Conservation (phyloP, 371 early-diverging fungal genomes). For the Mucor plumbeus region DNA sequence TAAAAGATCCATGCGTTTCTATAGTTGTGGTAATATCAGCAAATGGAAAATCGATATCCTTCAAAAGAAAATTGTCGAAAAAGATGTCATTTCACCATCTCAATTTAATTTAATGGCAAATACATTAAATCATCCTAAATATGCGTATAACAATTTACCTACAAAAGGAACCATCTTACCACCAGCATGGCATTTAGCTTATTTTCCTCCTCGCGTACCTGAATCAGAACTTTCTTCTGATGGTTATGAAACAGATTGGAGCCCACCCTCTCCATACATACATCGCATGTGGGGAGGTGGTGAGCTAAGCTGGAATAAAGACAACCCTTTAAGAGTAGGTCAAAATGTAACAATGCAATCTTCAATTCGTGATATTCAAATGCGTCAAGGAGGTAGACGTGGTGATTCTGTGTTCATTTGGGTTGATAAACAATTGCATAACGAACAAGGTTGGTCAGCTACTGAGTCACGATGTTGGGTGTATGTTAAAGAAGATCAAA, state of each 20-base stretch:
- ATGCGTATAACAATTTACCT: slow-evolving; percentile 25
- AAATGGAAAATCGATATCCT: slow-evolving; percentile 26
- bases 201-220: slow-evolving; percentile 71
- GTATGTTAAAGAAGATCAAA: slow-evolving; percentile 51
- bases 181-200: slow-evolving; percentile 75
- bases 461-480: slow-evolving; percentile 71
- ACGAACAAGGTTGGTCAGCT: slow-evolving; percentile 65
- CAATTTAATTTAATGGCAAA: slow-evolving; percentile 31
- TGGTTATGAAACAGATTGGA: slow-evolving; percentile 73
- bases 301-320: slow-evolving; percentile 59
- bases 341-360: slow-evolving; percentile 60
- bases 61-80: slow-evolving; percentile 25
- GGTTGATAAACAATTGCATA: slow-evolving; percentile 61
- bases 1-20: background rate
- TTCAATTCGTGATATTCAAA: slow-evolving; percentile 52
- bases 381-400: slow-evolving; percentile 51
- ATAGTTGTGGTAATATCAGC: background rate
- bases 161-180: slow-evolving; percentile 58
- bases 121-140: slow-evolving; percentile 28
- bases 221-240: slow-evolving; percentile 73
- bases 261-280: slow-evolving; percentile 73
- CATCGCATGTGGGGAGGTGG: slow-evolving; percentile 89
- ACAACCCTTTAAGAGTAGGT: slow-evolving; percentile 69
- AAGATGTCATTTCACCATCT: slow-evolving; percentile 36
- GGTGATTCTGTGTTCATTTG: slow-evolving; percentile 72